Base-by-base conservation (phyloP, 2,329 filamentous ascomycete species). In the Paramyrothecium roridum region DNA sequence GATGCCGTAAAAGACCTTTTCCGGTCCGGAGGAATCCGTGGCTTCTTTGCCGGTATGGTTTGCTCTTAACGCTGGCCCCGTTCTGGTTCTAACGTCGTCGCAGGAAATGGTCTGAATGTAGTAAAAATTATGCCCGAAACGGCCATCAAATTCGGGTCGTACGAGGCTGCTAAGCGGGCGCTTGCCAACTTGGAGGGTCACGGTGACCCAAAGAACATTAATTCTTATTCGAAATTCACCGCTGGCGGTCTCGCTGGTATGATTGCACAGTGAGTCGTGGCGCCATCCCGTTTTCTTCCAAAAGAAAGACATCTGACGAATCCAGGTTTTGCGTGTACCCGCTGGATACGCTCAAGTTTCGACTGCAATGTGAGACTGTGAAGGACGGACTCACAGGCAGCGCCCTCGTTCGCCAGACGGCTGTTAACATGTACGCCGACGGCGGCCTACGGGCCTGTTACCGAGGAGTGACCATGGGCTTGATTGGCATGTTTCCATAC, bases 61-160 rank as follows among this genome's bases (percentile, higher is more conserved):
- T 13, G 52, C 11, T 30, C 48, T 20, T n/a, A 37, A 40, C 20
- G 3, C 47, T 37, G 37, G 45, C 3, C 13, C 37, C 7, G 37
- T 6, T 16, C 37, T 43, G 37, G 13, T 13, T 4, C 37, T 43
- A 19, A 43, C 16, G 16, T 43, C 55, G 11, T 8, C n/a, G 7
- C 63, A 96, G 93, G 95, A 40, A 99, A 99, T 67, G 95, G 95
- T 3, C 79, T 99, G 63, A 99, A 99, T 64, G 92, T 99, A 3
- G 73, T 97, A 67, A 99, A 99, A 73, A 95, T 99, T 57, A 96
- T 98, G 91, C 95, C 95, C 0, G 95, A 99, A 76, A 97, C 93
- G 26, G 93, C 95, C 23, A 96, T 99, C 69, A 96, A 97, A 73
- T 99, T 99, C 70, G 95, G 95, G 57, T 93, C 93, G 20, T 99